phyloP scores from a whole-genome alignment of 2,329 filamentous ascomycete species.

The Sarocladium kiliense region DNA sequence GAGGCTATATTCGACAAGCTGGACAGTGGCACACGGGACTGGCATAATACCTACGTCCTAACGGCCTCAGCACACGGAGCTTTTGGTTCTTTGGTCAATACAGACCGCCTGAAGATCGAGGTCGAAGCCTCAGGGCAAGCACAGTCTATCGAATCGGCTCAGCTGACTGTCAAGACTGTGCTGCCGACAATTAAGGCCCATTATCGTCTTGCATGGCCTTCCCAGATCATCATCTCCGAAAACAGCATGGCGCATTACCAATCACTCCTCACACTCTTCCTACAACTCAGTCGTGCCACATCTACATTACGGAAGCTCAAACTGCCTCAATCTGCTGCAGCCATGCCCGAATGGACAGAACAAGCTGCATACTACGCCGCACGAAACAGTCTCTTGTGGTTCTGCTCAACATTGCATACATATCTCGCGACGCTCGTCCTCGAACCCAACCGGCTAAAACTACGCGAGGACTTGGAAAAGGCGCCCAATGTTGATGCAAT shows the following conservation, averaged over 20 bases:
- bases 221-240: conserved; percentile 68
- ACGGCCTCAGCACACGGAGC: conserved; percentile 73
- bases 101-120: conserved; percentile 57
- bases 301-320: conserved; percentile 57
- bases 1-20: conserved; percentile 70
- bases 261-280: conserved; percentile 65
- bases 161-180: conserved; percentile 46
- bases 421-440: conserved; percentile 74
- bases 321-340: conserved; percentile 31
- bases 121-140: conserved; percentile 24
- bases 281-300: conserved; percentile 71
- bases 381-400: conserved; percentile 70
- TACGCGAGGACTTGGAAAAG: conserved; percentile 51
- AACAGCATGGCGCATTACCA: conserved; percentile 63
- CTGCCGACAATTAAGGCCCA: conserved; percentile 60
- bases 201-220: conserved; percentile 63
- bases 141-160: neutral
- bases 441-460: conserved; percentile 48
- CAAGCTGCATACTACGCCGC: conserved; percentile 52
- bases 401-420: conserved; percentile 66
- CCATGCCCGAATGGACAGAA: conserved; percentile 27
- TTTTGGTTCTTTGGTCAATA: conserved; percentile 55
- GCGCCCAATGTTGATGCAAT: conserved; percentile 77
- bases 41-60: conserved; percentile 78
- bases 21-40: conserved; percentile 53